These are phyloP conservation scores for Moricandia moricandioides DNA, from an alignment of 345 rosid species.

Conservation along the genomic window DNA sequence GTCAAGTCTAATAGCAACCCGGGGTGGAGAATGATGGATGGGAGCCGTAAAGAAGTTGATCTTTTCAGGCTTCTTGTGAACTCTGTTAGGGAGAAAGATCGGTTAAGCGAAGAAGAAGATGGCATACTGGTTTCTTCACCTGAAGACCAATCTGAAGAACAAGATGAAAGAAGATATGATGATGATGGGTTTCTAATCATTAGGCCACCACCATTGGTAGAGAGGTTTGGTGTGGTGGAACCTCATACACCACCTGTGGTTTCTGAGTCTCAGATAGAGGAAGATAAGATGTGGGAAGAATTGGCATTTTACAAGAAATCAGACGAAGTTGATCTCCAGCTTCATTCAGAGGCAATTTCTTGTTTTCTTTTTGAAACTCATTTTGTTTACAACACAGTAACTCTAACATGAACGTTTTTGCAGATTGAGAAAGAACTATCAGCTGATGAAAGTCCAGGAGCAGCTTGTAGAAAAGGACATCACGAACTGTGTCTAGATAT, in stretches of 20 bases:
- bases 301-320: background rate
- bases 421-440: constrained; percentile 22
- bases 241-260: constrained; percentile 17
- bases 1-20: background rate
- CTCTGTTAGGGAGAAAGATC: constrained; percentile 31
- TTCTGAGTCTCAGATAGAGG: constrained; percentile 11
- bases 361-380: background rate
- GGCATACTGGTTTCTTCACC: constrained; percentile 14
- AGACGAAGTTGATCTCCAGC: background rate
- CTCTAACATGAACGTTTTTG: constrained; percentile 6
- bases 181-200: constrained; percentile 26
- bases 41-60: constrained; percentile 27
- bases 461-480: constrained; percentile 35
- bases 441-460: constrained; percentile 14
- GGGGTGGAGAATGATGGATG: constrained; percentile 18
- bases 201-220: constrained; percentile 20
- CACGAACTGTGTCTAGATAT: constrained; percentile 44
- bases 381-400: background rate
- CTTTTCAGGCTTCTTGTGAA: constrained; percentile 35
- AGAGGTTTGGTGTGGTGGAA: constrained; percentile 22
- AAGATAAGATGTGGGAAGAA: constrained; percentile 20
- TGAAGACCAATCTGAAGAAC: constrained; percentile 20
- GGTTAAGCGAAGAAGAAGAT: constrained; percentile 11
- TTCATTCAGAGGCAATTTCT: constrained; percentile 13
- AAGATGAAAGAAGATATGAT: constrained; percentile 17